These are phyloP conservation scores for Neurospora sp. DNA, from an alignment of 495 filamentous ascomycete species.

Conservation along the genomic window DNA sequence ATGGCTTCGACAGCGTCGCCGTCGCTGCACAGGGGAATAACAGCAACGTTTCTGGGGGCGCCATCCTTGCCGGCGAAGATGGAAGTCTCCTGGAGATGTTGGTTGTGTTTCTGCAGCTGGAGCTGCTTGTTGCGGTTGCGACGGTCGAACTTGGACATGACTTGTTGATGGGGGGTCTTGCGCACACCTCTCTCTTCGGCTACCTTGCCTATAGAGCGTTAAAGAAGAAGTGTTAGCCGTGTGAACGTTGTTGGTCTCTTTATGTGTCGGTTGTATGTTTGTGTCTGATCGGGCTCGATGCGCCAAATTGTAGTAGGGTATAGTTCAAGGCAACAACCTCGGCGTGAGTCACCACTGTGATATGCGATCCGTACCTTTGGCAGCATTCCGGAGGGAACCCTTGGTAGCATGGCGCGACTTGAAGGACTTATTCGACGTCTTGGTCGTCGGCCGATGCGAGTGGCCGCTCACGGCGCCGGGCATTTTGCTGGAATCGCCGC, in stretches of 20 bases:
- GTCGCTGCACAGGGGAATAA: conserved; percentile 71
- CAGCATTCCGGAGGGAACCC: conserved; percentile 63
- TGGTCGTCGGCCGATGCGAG: conserved; percentile 87
- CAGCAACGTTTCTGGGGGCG: conserved; percentile 82
- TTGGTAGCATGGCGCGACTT: conserved; percentile 88
- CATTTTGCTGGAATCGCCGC: conserved; percentile 53
- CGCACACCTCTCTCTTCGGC: conserved; percentile 49
- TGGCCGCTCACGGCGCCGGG: conserved; percentile 49
- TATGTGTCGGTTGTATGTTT: not conserved
- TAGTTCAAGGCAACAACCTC: not conserved
- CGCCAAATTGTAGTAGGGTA: not conserved
- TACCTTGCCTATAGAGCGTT: conserved; percentile 25
- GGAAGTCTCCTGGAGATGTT: conserved; percentile 61
- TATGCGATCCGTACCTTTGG: conserved; percentile 53
- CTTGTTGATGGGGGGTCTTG: conserved; percentile 86
- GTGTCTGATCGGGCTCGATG: not conserved
- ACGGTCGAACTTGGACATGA: conserved; percentile 94
- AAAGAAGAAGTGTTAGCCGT: conserved; percentile 4
- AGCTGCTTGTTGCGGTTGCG: conserved; percentile 86
- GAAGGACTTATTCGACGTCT: conserved; percentile 73
- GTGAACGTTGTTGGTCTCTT: not conserved
- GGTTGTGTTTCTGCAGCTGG: conserved; percentile 67
- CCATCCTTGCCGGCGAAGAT: conserved; percentile 77
- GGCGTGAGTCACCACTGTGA: conserved; percentile 2
- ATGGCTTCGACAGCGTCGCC: conserved; percentile 58